Conservation (phyloP, 192 early-diverging fungal genomes). For the Coemansia sp. region DNA sequence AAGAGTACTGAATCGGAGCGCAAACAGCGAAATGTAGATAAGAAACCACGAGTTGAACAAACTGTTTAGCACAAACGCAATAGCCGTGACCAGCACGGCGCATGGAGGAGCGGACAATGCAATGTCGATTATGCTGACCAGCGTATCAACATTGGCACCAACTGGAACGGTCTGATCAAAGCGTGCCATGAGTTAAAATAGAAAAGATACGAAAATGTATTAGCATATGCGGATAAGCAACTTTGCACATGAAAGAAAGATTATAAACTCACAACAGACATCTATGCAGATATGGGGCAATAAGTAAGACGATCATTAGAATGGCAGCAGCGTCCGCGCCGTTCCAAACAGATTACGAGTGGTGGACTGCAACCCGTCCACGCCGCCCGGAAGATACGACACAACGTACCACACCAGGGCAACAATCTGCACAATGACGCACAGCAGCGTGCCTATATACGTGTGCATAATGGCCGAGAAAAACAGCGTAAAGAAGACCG, state of each 20-base stretch:
- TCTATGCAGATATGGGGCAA: too few relatives aligned
- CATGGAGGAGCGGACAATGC: conserved; percentile 14
- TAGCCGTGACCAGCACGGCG: neutral
- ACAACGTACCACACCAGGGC: conserved; percentile 82
- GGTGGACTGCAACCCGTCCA: conserved; percentile 59
- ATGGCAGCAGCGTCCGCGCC: conserved; percentile 47
- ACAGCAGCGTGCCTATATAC: conserved; percentile 77
- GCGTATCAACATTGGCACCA: conserved; percentile 42
- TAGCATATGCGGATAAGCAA: neutral
- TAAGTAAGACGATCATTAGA: conserved; percentile 11
- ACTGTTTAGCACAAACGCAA: conserved; percentile 12
- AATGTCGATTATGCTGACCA: neutral
- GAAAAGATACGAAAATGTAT: neutral
- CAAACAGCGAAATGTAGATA: conserved; percentile 13
- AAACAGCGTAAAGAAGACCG: conserved; percentile 82
- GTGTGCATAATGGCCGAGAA: conserved; percentile 69
- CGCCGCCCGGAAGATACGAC: conserved; percentile 78
- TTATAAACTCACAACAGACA: too few relatives aligned
- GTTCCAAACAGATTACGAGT: conserved; percentile 44
- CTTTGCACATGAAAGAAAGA: neutral
- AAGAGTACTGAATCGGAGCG: neutral
- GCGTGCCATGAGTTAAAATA: neutral
- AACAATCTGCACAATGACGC: conserved; percentile 73
- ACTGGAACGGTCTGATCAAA: conserved; percentile 1
- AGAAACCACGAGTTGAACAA: conserved; percentile 12